Conservation (phyloP, 2,329 filamentous ascomycete genomes). For the Sphaerulina vaccinii region DNA sequence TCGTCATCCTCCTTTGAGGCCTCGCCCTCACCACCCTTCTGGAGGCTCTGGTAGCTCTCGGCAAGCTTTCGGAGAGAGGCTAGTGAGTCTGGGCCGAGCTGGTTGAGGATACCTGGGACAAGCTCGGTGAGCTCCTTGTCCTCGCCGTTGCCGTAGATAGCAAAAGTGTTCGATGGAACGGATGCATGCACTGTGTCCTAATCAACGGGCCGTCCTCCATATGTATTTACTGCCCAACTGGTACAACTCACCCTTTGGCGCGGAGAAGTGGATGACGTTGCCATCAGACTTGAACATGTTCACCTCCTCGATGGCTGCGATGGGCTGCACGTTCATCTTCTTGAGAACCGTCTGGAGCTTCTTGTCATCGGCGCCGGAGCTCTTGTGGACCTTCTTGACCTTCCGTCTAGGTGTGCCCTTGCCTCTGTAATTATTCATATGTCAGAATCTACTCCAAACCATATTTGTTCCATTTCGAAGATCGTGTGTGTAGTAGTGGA, state of each 20-base stretch:
- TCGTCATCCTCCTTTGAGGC: constrained; percentile 70
- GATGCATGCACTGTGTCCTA: constrained; percentile 78
- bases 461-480: neutral
- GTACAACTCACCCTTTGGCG: constrained; percentile 79
- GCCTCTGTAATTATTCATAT: constrained; percentile 59
- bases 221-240: neutral
- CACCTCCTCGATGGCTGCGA: constrained; percentile 99
- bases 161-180: constrained; percentile 97
- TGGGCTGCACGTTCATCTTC: constrained; percentile 99
- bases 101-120: constrained; percentile 98
- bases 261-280: constrained; percentile 99
- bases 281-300: constrained; percentile 99
- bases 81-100: constrained; percentile 96
- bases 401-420: constrained; percentile 98
- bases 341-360: constrained; percentile 96
- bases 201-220: constrained; percentile 2
- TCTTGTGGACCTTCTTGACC: constrained; percentile 96
- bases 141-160: constrained; percentile 97
- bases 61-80: constrained; percentile 97
- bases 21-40: constrained; percentile 84
- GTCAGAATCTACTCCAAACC: constrained; percentile 24
- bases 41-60: constrained; percentile 99
- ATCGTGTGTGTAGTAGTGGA: neutral
- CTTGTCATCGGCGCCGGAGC: constrained; percentile 95
- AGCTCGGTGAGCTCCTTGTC: constrained; percentile 99